A percentile compares a stretch with the other conserved stretches of the same genome.
Evolutionary conservation across 2,329 filamentous ascomycete species (phyloP).

Genomic region (Talaromyces sp.): DNA sequence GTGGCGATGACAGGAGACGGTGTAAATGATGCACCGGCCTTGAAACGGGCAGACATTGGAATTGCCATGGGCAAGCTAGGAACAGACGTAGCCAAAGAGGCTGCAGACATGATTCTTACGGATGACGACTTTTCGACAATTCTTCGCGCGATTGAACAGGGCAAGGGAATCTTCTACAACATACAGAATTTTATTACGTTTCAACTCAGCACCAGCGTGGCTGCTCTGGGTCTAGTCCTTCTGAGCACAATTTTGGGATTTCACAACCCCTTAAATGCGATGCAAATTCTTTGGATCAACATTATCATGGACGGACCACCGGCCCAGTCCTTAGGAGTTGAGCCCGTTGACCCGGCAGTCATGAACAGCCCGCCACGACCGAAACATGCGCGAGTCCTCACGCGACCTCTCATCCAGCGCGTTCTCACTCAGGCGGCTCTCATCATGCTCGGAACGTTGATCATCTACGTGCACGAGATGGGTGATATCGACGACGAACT

Average conservation of each 20-base stretch:
- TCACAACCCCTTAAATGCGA: slow-evolving; percentile 93
- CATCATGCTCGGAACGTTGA: slow-evolving; percentile 89
- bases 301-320: slow-evolving; percentile 99
- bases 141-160: slow-evolving; percentile 91
- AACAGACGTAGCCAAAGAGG: slow-evolving; percentile 95
- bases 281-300: slow-evolving; percentile 98
- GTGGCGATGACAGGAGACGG: slow-evolving; percentile 99
- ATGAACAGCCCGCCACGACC: slow-evolving; percentile 87
- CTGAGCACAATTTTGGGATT: slow-evolving; percentile 89
- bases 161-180: slow-evolving; percentile 99
- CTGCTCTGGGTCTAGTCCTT: slow-evolving; percentile 84
- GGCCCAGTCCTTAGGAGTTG: slow-evolving; percentile 92
- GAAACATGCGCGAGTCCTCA: slow-evolving; percentile 87
- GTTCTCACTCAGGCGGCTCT: slow-evolving; percentile 83
- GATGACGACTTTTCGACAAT: slow-evolving; percentile 91
- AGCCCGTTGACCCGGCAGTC: slow-evolving; percentile 88
- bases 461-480: slow-evolving; percentile 92
- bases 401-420: slow-evolving; percentile 71
- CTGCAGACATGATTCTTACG: slow-evolving; percentile 81
- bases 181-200: slow-evolving; percentile 99
- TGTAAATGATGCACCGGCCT: slow-evolving; percentile 92
- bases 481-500: slow-evolving; percentile 56
- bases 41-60: slow-evolving; percentile 97
- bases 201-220: slow-evolving; percentile 94
- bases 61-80: slow-evolving; percentile 94